Evolutionary conservation across 2,329 filamentous ascomycete genomes (phyloP).

Genomic region (Metarhizium guizhouense): DNA sequence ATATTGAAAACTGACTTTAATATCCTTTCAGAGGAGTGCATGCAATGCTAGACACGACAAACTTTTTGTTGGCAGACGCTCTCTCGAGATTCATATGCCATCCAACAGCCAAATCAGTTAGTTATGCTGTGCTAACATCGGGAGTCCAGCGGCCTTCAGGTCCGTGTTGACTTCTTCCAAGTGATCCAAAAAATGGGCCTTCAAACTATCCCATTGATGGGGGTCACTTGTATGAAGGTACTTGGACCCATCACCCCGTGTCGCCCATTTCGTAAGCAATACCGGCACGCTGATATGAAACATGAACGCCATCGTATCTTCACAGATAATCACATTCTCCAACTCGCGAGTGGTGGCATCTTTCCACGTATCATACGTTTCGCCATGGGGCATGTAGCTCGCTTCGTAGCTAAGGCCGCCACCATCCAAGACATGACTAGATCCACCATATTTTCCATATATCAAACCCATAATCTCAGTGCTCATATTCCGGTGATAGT

Average conservation of each 20-base stretch:
- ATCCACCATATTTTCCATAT: slow-evolving; percentile 24
- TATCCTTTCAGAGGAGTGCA: no score
- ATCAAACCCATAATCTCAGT: slow-evolving; percentile 49
- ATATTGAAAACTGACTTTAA: no score
- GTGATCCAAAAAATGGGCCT: slow-evolving; percentile 19
- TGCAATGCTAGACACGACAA: no score
- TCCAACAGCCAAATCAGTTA: neutral
- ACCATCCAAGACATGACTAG: slow-evolving; percentile 16
- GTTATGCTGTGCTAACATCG: neutral
- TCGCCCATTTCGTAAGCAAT: slow-evolving; percentile 16
- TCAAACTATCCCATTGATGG: slow-evolving; percentile 14
- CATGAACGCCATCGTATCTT: slow-evolving; percentile 36
- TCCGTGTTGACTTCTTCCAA: slow-evolving; percentile 15
- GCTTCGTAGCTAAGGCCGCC: slow-evolving; percentile 24
- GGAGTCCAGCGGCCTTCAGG: slow-evolving; percentile 11
- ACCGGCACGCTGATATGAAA: slow-evolving; percentile 23
- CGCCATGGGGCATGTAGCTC: slow-evolving; percentile 27
- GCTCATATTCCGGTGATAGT: slow-evolving; percentile 54
- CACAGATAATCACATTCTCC: slow-evolving; percentile 4
- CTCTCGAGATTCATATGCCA: neutral
- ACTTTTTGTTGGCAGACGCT: no score
- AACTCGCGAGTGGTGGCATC: slow-evolving; percentile 20
- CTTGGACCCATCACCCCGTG: slow-evolving; percentile 13
- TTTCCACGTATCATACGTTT: slow-evolving; percentile 22
- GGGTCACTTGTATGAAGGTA: slow-evolving; percentile 10